Percentiles rank a stretch among this genome's conserved stretches.
Conservation (phyloP, 805 yeast species). For the Teunomyces stri region DNA sequence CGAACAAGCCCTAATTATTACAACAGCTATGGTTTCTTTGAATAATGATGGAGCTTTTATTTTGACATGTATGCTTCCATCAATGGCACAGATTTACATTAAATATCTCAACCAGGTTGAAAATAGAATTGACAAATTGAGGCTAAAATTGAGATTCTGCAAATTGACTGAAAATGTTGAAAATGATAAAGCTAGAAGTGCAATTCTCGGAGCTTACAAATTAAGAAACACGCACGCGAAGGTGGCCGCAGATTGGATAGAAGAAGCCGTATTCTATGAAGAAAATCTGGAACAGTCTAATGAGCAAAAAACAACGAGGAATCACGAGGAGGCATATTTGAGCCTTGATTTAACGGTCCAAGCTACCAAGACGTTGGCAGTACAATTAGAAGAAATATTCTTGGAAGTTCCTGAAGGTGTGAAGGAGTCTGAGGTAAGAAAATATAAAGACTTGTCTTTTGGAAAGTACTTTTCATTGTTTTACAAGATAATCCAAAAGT, state of each 20-base stretch:
- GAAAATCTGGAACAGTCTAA: constrained; percentile 10
- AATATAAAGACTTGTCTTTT: constrained; percentile 59
- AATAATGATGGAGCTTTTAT: constrained; percentile 36
- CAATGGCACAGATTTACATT: constrained; percentile 24
- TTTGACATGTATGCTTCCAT: constrained; percentile 30
- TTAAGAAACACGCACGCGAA: constrained; percentile 49
- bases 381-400: constrained; percentile 53
- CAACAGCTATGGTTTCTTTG: constrained; percentile 39
- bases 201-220: constrained; percentile 44
- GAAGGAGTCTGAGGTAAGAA: constrained; percentile 50
- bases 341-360: constrained; percentile 63
- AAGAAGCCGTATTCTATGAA: constrained; percentile 45
- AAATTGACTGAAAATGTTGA: constrained; percentile 37
- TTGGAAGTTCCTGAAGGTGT: constrained; percentile 59
- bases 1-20: constrained; percentile 49
- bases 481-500: constrained; percentile 52
- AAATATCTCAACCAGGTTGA: constrained; percentile 28
- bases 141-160: constrained; percentile 45
- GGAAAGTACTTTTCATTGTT: constrained; percentile 65
- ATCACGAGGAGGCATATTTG: constrained; percentile 45
- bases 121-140: constrained; percentile 26
- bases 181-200: constrained; percentile 27
- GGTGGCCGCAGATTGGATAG: constrained; percentile 52
- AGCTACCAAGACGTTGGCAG: constrained; percentile 55
- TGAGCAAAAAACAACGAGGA: constrained; percentile 12